Percentiles rank a stretch among this genome's conserved stretches.
Evolutionary conservation across 768 basidiomycete genomes (phyloP).

Genomic region (Tricholoma matsutake): DNA sequence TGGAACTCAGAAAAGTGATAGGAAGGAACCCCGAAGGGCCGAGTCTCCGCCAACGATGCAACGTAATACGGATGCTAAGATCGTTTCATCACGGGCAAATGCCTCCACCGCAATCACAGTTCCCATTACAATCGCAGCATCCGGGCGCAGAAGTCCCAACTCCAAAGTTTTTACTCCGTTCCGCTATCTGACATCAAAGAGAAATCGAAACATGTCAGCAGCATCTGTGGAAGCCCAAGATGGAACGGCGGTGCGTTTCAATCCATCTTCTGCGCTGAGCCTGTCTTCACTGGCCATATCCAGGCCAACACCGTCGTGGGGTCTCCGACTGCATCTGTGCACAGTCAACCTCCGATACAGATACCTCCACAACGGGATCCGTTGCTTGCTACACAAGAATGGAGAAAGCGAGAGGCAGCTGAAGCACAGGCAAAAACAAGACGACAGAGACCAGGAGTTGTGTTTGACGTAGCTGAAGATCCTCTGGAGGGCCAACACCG

Average conservation of each 20-base stretch:
- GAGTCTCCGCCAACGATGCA: background rate
- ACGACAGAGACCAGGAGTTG: conserved; percentile 59
- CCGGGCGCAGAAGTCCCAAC: conserved; percentile 38
- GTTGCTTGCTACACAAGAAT: conserved; percentile 59
- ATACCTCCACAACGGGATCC: conserved; percentile 67
- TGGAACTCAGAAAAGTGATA: conserved; percentile 22
- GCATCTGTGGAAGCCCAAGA: conserved; percentile 77
- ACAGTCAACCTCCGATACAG: conserved; percentile 50
- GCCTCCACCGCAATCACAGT: conserved; percentile 18
- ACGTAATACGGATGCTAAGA: conserved; percentile 2
- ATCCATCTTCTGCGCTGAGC: conserved; percentile 2
- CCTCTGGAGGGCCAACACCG: conserved; percentile 39
- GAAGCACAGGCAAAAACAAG: conserved; percentile 37
- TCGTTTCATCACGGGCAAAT: conserved; percentile 10
- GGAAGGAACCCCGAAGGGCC: conserved; percentile 11
- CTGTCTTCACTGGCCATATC: conserved; percentile 10
- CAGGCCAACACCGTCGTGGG: conserved; percentile 72
- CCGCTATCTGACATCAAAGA: conserved; percentile 53
- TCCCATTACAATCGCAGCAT: conserved; percentile 28
- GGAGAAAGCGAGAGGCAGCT: conserved; percentile 65
- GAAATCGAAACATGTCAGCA: conserved; percentile 65
- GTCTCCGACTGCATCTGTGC: conserved; percentile 69
- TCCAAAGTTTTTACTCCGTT: conserved; percentile 60
- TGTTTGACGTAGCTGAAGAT: conserved; percentile 60
- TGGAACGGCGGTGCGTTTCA: conserved; percentile 68